These are phyloP conservation scores for Penicillium verhagenii DNA, from an alignment of 495 filamentous ascomycete genomes.

Conservation along the genomic window DNA sequence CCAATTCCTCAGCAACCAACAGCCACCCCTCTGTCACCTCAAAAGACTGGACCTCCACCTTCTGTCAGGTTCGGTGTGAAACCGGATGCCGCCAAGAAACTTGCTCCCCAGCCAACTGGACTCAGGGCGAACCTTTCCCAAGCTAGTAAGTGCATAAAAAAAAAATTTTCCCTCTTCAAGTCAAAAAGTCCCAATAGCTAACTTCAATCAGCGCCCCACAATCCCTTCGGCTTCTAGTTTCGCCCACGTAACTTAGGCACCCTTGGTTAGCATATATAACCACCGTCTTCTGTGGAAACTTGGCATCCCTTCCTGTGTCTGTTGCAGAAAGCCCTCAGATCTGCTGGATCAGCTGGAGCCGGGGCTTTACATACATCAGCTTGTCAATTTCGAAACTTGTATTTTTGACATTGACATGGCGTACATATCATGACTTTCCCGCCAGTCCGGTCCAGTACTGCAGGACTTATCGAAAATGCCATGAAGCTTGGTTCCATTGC, in stretches of 20 bases:
- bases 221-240: constrained; percentile 84
- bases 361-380: constrained; percentile 17
- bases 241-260: constrained; percentile 2
- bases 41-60: constrained; percentile 92
- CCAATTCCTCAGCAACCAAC: constrained; percentile 52
- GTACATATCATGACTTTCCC: constrained; percentile 23
- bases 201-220: constrained; percentile 68
- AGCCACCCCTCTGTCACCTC: constrained; percentile 65
- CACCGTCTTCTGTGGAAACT: constrained; percentile 18
- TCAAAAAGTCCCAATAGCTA: constrained; percentile 14
- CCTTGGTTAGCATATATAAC: constrained; percentile 23
- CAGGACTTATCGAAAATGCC: constrained; percentile 16
- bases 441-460: constrained; percentile 2
- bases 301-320: constrained; percentile 18
- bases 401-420: constrained; percentile 17
- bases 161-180: constrained; percentile 2
- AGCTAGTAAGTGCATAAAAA: constrained; percentile 87
- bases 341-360: background rate
- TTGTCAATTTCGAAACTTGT: constrained; percentile 16
- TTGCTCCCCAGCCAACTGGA: constrained; percentile 87
- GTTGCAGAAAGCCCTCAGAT: background rate
- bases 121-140: constrained; percentile 82
- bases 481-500: constrained; percentile 10
- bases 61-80: constrained; percentile 84
- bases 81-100: constrained; percentile 62